These are phyloP conservation scores for Phytophthora macrochlamydospora DNA, from an alignment of 352 stramenopile species.

Conservation along the genomic window DNA sequence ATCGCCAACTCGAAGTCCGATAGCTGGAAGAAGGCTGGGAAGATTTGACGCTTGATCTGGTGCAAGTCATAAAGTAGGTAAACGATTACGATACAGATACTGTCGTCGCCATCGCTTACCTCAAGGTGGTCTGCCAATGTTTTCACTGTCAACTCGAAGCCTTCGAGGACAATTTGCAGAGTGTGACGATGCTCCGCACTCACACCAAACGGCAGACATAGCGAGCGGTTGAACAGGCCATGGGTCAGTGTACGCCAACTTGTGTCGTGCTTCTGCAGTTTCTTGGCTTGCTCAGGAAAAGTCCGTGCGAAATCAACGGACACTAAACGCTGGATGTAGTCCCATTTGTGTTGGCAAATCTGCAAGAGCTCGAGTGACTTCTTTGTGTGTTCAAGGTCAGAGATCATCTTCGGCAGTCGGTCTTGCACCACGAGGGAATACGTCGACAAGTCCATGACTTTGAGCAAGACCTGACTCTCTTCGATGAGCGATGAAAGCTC, in stretches of 20 bases:
- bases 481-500: slow-evolving; percentile 67
- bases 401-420: slow-evolving; percentile 48
- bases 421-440: slow-evolving; percentile 64
- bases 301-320: slow-evolving; percentile 65
- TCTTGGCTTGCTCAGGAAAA: slow-evolving; percentile 65
- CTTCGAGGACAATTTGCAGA: slow-evolving; percentile 47
- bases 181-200: slow-evolving; percentile 50
- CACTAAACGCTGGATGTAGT: slow-evolving; percentile 63
- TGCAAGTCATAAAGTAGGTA: background rate
- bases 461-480: slow-evolving; percentile 74
- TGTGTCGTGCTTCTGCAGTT: slow-evolving; percentile 55
- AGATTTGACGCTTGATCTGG: slow-evolving; percentile 61
- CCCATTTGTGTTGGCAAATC: slow-evolving; percentile 69
- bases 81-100: background rate
- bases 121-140: slow-evolving; percentile 63
- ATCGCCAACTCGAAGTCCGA: slow-evolving; percentile 65
- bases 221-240: slow-evolving; percentile 45
- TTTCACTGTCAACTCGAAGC: slow-evolving; percentile 57
- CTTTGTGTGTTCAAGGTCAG: slow-evolving; percentile 53
- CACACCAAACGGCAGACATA: slow-evolving; percentile 62
- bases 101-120: slow-evolving; percentile 17
- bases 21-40: slow-evolving; percentile 67
- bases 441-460: slow-evolving; percentile 74
- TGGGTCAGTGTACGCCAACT: slow-evolving; percentile 60
- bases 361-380: slow-evolving; percentile 59